Conservation (phyloP, 768 basidiomycete genomes). For the Collybia sordida region DNA sequence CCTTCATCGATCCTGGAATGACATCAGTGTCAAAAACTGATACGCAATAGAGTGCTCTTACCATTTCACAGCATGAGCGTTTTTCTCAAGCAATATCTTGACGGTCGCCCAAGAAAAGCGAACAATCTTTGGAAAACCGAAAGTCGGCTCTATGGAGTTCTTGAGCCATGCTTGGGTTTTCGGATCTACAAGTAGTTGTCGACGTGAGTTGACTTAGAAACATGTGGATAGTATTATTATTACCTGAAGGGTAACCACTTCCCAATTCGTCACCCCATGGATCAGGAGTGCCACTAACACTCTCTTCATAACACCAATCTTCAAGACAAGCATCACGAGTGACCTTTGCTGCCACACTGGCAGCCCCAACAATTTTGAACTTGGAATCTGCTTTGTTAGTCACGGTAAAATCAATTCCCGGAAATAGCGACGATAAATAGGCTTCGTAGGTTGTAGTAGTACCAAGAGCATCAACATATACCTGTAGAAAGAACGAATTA, state of each 20-base stretch:
- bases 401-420: constrained; percentile 85
- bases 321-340: constrained; percentile 91
- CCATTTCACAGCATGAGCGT: constrained; percentile 83
- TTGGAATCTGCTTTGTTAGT: constrained; percentile 92
- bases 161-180: constrained; percentile 89
- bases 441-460: constrained; percentile 82
- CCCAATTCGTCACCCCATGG: constrained; percentile 48
- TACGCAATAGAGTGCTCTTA: constrained; percentile 27
- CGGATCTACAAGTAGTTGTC: constrained; percentile 59
- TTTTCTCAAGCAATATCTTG: constrained; percentile 79
- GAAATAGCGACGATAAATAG: constrained; percentile 79
- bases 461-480: constrained; percentile 95
- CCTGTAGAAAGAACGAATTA: constrained; percentile 37
- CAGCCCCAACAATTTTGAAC: constrained; percentile 96
- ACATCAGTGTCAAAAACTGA: neutral
- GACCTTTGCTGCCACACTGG: constrained; percentile 97
- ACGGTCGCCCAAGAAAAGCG: constrained; percentile 97
- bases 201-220: constrained; percentile 1
- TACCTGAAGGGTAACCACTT: constrained; percentile 91
- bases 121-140: constrained; percentile 88
- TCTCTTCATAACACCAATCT: constrained; percentile 80
- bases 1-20: constrained; percentile 77
- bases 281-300: constrained; percentile 20
- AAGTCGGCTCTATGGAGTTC: constrained; percentile 75
- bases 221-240: neutral